These are phyloP conservation scores for Pterocarpus santalinus DNA, from an alignment of 306 rosid species.

Conservation along the genomic window DNA sequence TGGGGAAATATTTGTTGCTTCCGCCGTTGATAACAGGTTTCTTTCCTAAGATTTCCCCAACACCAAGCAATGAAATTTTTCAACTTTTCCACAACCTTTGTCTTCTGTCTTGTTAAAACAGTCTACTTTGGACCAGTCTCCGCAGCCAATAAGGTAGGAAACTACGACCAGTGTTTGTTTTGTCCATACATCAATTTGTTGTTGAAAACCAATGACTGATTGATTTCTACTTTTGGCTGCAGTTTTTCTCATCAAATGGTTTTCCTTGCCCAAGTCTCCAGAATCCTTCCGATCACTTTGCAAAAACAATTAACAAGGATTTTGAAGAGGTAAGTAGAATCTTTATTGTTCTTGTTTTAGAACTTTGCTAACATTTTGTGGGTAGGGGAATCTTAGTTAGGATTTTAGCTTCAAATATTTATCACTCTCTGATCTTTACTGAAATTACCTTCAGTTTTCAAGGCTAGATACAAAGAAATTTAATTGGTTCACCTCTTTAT, in stretches of 20 bases:
- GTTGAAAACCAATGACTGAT: slow-evolving; percentile 9
- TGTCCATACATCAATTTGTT: background rate
- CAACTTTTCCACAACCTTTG: slow-evolving; percentile 66
- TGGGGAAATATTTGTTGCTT: too few relatives aligned
- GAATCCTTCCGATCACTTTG: slow-evolving; percentile 77
- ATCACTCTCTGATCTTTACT: background rate
- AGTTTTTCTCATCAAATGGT: slow-evolving; percentile 75
- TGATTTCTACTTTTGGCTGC: background rate
- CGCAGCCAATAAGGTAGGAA: slow-evolving; percentile 66
- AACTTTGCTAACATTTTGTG: background rate
- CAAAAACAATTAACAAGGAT: slow-evolving; percentile 74
- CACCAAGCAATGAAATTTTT: slow-evolving; percentile 74
- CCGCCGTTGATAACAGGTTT: too few relatives aligned
- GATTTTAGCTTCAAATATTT: background rate
- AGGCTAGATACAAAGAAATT: background rate
- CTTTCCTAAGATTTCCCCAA: too few relatives aligned
- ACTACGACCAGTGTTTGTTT: background rate
- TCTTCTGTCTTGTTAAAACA: slow-evolving; percentile 63
- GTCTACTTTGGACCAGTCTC: slow-evolving; percentile 76
- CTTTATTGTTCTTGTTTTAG: background rate
- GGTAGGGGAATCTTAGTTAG: background rate
- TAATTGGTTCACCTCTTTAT: background rate
- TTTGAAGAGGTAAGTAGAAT: slow-evolving; percentile 58
- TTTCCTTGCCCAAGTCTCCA: slow-evolving; percentile 78
- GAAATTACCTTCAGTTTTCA: background rate